Conservation (phyloP, 148 eudicot genomes). For the Silene latifolia region DNA sequence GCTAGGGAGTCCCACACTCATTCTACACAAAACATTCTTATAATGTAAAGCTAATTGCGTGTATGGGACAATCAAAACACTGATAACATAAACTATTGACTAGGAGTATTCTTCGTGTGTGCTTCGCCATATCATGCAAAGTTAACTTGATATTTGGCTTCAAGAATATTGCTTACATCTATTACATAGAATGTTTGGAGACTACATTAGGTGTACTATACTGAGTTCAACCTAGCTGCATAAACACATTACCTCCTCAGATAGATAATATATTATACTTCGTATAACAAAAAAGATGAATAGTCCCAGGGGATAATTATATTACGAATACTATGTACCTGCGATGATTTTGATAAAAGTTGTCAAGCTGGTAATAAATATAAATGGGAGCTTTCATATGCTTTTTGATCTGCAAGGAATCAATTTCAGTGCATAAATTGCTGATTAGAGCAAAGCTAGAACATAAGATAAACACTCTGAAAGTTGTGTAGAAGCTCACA, state of each 20-base stretch:
- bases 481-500: conserved; percentile 35
- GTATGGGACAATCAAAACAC: background rate
- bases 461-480: background rate
- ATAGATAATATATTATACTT: background rate
- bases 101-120: too few relatives aligned
- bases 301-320: background rate
- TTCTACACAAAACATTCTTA: too few relatives aligned
- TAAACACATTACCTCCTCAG: background rate
- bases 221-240: background rate
- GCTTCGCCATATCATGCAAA: background rate
- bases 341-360: conserved; percentile 98
- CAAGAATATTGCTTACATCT: background rate
- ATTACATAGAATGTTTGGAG: background rate
- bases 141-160: background rate
- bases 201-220: too few relatives aligned
- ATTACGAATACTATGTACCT: conserved; percentile 38
- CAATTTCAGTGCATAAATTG: background rate
- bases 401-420: conserved; percentile 57
- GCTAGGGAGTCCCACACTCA: too few relatives aligned
- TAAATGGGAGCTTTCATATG: conserved; percentile 80
- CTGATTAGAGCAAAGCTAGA: background rate
- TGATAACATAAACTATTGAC: background rate
- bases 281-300: background rate
- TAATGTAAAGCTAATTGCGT: background rate
- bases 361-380: conserved; percentile 96